Evolutionary conservation across 1,284 basidiomycete genomes (phyloP).

Genomic region (Fistulinella cinereoalba): DNA sequence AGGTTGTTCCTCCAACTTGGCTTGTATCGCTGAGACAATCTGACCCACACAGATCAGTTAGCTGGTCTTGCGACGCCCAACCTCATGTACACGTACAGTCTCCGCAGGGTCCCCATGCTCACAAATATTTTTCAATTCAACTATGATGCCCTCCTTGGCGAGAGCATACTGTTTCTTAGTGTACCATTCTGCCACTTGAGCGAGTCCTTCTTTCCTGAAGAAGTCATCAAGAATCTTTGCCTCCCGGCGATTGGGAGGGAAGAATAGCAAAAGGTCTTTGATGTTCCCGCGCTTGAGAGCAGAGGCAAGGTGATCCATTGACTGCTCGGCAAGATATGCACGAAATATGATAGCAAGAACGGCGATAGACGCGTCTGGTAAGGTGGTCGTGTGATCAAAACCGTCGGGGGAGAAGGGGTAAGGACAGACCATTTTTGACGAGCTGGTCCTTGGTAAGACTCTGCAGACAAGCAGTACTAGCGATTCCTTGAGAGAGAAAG

Average conservation of each 20-base stretch:
- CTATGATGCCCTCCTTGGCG: slow-evolving; percentile 66
- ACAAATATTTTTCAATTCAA: slow-evolving; percentile 57
- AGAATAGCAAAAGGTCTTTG: slow-evolving; percentile 84
- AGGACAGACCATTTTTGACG: slow-evolving; percentile 78
- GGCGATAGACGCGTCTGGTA: slow-evolving; percentile 68
- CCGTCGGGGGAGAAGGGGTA: background rate
- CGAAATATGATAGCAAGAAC: slow-evolving; percentile 81
- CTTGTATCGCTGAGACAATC: slow-evolving; percentile 75
- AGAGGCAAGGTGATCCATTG: slow-evolving; percentile 82
- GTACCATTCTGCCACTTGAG: slow-evolving; percentile 88
- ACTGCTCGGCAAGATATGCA: slow-evolving; percentile 74
- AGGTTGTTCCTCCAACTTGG: slow-evolving; percentile 62
- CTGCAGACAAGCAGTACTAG: slow-evolving; percentile 72
- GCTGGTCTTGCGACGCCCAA: slow-evolving; percentile 2
- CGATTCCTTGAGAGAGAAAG: slow-evolving; percentile 79
- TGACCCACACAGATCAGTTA: slow-evolving; percentile 32
- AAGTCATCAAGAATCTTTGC: slow-evolving; percentile 76
- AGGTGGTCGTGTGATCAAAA: slow-evolving; percentile 10
- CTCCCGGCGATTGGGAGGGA: slow-evolving; percentile 80
- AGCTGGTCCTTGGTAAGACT: slow-evolving; percentile 91
- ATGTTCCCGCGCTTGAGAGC: slow-evolving; percentile 80
- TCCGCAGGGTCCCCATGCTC: slow-evolving; percentile 62
- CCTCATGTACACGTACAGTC: slow-evolving; percentile 45
- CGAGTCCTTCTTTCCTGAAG: slow-evolving; percentile 77
- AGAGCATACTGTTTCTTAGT: slow-evolving; percentile 80